phyloP scores from a whole-genome alignment of 2,329 filamentous ascomycete species.

The Cercospora sp. region DNA sequence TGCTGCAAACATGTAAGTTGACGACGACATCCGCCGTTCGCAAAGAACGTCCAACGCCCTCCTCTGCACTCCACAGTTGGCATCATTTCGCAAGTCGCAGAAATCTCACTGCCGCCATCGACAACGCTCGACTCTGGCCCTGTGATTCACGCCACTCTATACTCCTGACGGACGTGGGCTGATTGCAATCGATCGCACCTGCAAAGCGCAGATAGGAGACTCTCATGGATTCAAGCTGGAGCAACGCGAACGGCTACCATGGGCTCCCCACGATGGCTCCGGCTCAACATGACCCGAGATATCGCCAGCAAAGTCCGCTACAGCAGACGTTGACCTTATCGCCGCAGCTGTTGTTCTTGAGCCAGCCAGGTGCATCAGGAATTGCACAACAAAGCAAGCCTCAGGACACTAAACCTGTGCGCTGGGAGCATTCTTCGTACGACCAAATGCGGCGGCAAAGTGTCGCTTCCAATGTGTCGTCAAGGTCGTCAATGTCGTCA shows the following conservation, averaged over 20 bases:
- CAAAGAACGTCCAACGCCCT: not conserved
- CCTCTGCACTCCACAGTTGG: not conserved
- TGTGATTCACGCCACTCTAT: not conserved
- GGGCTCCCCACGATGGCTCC: not conserved
- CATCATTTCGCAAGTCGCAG: not conserved
- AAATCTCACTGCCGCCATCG: not conserved
- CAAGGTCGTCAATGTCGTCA: constrained; percentile 13
- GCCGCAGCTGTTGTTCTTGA: constrained; percentile 15
- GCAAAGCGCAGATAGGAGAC: not conserved
- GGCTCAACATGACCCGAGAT: not conserved
- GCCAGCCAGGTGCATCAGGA: not conserved
- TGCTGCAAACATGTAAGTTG: not conserved
- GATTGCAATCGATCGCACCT: not conserved
- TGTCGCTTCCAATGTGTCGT: constrained; percentile 14
- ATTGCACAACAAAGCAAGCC: not conserved
- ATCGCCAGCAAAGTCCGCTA: not conserved
- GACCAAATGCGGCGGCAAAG: constrained; percentile 12
- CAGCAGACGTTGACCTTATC: constrained; percentile 16
- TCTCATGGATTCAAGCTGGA: not conserved
- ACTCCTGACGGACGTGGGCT: not conserved
- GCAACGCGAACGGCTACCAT: not conserved
- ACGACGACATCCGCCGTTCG: not conserved
- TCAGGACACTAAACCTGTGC: constrained; percentile 12
- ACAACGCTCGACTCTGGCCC: not conserved
- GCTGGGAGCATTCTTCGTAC: constrained; percentile 5